Conservation (phyloP, 345 rosid species). For the Sisymbrium altissimum region DNA sequence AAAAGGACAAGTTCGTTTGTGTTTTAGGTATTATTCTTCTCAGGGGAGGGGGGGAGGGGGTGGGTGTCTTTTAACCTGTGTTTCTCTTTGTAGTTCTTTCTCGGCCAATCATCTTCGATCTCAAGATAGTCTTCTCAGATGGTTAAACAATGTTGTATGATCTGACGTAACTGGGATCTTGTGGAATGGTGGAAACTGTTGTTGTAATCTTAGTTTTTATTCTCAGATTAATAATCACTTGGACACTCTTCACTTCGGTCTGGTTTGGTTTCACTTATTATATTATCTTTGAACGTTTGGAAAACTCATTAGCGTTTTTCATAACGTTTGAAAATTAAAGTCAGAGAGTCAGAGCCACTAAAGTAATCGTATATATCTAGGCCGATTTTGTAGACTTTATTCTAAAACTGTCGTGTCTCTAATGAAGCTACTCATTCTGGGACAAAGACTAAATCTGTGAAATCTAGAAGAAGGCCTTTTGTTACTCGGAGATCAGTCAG, state of each 20-base stretch:
- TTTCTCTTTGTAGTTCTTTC: constrained; percentile 10
- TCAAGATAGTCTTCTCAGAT: constrained; percentile 19
- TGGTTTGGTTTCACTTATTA: not conserved
- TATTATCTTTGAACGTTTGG: not conserved
- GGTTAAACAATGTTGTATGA: constrained; percentile 29
- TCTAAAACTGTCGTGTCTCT: too few relatives aligned
- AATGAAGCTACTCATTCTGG: too few relatives aligned
- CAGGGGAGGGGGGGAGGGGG: not conserved
- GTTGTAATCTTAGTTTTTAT: constrained; percentile 21
- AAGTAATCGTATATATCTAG: not conserved
- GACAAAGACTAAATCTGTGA: too few relatives aligned
- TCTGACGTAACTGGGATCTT: constrained; percentile 24
- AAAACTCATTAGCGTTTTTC: not conserved
- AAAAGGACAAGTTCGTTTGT: constrained; percentile 7
- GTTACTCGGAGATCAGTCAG: too few relatives aligned
- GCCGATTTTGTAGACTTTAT: not conserved
- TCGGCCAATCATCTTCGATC: constrained; percentile 24
- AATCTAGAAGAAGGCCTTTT: too few relatives aligned
- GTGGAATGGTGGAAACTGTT: constrained; percentile 17
- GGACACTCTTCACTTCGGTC: not conserved
- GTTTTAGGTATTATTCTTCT: constrained; percentile 20
- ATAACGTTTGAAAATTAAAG: not conserved
- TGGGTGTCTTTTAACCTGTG: not conserved
- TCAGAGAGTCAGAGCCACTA: not conserved
- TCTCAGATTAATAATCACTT: not conserved